Conservation (phyloP, 2,329 filamentous ascomycete species). For the Blumeria hordei region DNA sequence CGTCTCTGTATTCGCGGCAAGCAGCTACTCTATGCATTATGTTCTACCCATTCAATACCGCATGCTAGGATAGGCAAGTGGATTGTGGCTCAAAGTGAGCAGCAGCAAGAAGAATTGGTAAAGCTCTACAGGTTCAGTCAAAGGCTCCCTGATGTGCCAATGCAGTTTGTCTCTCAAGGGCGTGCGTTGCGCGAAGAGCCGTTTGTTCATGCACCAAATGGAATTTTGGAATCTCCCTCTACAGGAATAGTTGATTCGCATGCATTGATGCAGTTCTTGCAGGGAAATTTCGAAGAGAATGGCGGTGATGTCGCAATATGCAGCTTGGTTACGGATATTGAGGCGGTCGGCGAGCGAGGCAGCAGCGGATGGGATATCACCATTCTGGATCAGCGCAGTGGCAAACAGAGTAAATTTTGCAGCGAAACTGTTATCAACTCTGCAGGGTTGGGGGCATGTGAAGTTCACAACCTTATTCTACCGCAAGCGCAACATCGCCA, state of each 20-base stretch:
- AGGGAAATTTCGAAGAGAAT: constrained; percentile 49
- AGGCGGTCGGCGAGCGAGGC: constrained; percentile 18
- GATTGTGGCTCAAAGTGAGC: constrained; percentile 67
- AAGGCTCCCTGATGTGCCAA: constrained; percentile 32
- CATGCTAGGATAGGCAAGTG: constrained; percentile 68
- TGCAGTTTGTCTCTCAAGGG: constrained; percentile 36
- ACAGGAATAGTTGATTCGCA: constrained; percentile 88
- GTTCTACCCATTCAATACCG: constrained; percentile 38
- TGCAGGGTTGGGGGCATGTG: constrained; percentile 56
- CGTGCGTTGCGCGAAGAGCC: constrained; percentile 48
- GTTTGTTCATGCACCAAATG: constrained; percentile 43
- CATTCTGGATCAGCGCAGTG: constrained; percentile 22
- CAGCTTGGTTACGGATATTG: constrained; percentile 36
- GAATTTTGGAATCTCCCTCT: constrained; percentile 58
- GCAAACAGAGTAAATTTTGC: constrained; percentile 34
- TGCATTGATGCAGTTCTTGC: constrained; percentile 56
- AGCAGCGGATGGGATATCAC: constrained; percentile 44
- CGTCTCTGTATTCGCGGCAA: constrained; percentile 58
- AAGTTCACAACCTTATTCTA: constrained; percentile 62
- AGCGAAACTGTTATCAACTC: constrained; percentile 62
- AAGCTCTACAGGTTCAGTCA: constrained; percentile 22
- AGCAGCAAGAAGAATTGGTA: constrained; percentile 28
- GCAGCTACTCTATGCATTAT: constrained; percentile 56
- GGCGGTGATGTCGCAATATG: constrained; percentile 53
- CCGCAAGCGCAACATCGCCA: constrained; percentile 28